These are phyloP conservation scores for Balansia obtecta DNA, from an alignment of 2,329 filamentous ascomycete species.

Conservation along the genomic window DNA sequence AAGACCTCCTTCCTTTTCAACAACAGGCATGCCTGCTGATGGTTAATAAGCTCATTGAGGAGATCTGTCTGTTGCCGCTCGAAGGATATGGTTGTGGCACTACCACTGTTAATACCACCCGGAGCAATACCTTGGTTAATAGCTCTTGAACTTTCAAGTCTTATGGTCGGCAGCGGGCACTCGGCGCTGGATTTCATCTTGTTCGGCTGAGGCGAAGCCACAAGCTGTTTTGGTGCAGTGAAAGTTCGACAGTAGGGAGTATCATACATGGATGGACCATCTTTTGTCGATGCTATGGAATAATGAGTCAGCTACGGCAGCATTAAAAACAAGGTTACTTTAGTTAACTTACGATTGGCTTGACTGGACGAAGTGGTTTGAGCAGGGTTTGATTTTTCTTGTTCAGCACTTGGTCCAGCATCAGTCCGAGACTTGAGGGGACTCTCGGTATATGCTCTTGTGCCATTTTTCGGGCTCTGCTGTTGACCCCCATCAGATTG, in stretches of 20 bases:
- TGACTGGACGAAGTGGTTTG: not conserved
- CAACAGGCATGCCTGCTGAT: constrained; percentile 10
- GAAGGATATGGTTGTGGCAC: constrained; percentile 21
- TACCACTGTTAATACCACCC: constrained; percentile 18
- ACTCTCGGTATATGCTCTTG: not conserved
- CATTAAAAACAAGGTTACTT: not conserved
- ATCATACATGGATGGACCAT: constrained; percentile 36
- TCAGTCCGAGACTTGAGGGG: constrained; percentile 6
- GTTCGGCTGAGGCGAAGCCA: constrained; percentile 8
- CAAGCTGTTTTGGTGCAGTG: constrained; percentile 1
- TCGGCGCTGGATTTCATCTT: constrained; percentile 5
- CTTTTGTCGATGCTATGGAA: constrained; percentile 6
- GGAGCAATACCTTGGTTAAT: constrained; percentile 11
- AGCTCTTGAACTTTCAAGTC: constrained; percentile 8
- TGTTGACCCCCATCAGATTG: not conserved
- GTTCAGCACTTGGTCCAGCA: not conserved
- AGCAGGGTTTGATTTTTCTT: not conserved
- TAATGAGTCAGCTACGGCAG: not conserved
- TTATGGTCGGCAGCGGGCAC: not conserved
- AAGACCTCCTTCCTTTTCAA: not conserved
- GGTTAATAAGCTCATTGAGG: constrained; percentile 25
- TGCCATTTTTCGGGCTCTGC: not conserved
- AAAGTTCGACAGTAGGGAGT: not conserved
- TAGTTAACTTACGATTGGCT: not conserved
- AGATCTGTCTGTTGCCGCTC: constrained; percentile 28